These are phyloP conservation scores for Pseudogymnoascus sp. DNA, from an alignment of 2,329 filamentous ascomycete genomes.

Conservation along the genomic window DNA sequence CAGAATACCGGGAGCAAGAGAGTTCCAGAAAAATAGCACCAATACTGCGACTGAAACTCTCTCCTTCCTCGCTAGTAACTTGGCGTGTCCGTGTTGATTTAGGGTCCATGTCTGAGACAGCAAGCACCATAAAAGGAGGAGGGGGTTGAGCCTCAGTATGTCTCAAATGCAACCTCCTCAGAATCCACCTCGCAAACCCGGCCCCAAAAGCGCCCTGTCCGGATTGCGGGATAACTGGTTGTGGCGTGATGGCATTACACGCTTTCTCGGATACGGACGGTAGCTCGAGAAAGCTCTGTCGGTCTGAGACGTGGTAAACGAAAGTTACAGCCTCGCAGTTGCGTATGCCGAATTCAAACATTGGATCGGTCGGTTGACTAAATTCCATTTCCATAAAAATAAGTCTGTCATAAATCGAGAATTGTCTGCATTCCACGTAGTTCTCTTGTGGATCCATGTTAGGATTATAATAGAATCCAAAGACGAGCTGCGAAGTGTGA, in stretches of 20 bases:
- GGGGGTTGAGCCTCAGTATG: not conserved
- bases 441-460: not conserved
- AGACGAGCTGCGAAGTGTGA: not conserved
- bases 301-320: not conserved
- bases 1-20: not conserved
- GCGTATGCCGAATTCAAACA: not conserved
- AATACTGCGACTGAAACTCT: not conserved
- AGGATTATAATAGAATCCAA: not conserved
- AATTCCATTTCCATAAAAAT: not conserved
- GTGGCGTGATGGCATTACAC: not conserved
- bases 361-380: not conserved
- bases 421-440: not conserved
- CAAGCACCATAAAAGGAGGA: not conserved
- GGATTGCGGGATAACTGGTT: not conserved
- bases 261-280: not conserved
- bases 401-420: not conserved
- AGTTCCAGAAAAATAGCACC: not conserved
- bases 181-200: not conserved
- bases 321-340: not conserved
- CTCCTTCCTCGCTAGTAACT: not conserved
- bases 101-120: not conserved
- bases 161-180: not conserved
- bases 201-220: not conserved
- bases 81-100: not conserved
- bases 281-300: not conserved